phyloP scores from a whole-genome alignment of 768 basidiomycete species.

The Rhodotorula paludigena region DNA sequence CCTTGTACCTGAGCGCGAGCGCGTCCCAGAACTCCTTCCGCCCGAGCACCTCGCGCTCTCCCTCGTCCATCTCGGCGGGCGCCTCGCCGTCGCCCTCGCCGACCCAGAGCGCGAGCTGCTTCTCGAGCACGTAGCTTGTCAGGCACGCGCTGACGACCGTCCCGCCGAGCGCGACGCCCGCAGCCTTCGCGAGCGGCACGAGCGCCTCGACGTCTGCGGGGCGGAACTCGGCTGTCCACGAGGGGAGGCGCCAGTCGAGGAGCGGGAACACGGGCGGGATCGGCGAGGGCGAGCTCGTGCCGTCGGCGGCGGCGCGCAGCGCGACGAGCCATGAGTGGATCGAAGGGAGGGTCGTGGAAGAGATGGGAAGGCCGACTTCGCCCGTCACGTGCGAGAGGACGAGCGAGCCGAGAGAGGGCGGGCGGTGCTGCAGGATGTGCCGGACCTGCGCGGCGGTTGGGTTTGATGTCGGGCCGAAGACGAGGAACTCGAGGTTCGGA shows the following conservation, averaged over 20 bases:
- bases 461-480: not conserved
- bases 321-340: slow-evolving; percentile 12
- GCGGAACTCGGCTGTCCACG: slow-evolving; percentile 5
- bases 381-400: slow-evolving; percentile 22
- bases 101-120: slow-evolving; percentile 15
- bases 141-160: slow-evolving; percentile 13
- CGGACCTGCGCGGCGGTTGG: slow-evolving; percentile 7
- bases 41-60: slow-evolving; percentile 12
- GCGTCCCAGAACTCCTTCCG: slow-evolving; percentile 24
- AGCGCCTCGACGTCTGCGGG: slow-evolving; percentile 14
- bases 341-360: slow-evolving; percentile 11
- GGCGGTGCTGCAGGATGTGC: slow-evolving; percentile 2
- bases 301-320: not conserved
- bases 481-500: not conserved
- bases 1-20: slow-evolving; percentile 19
- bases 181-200: slow-evolving; percentile 10
- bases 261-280: slow-evolving; percentile 14
- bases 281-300: not conserved
- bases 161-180: slow-evolving; percentile 4
- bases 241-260: slow-evolving; percentile 13
- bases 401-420: not conserved
- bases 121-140: slow-evolving; percentile 22
- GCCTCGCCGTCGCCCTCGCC: not conserved
- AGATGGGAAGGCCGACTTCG: slow-evolving; percentile 16
- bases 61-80: slow-evolving; percentile 6